Conservation (phyloP, 495 filamentous ascomycete species). For the Penicillium ucsense region DNA sequence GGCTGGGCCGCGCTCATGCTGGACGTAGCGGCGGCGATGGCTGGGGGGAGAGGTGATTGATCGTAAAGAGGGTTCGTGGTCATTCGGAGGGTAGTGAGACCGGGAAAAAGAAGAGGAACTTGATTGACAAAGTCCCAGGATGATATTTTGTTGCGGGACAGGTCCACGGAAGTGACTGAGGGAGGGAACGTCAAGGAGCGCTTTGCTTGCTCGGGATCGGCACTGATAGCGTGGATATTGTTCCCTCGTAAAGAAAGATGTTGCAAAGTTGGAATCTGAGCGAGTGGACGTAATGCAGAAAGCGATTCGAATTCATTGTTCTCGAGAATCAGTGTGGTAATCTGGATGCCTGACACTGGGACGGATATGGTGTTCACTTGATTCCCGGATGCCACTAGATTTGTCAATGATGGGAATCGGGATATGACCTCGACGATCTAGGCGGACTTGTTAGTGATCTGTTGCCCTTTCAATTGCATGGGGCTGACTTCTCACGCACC, state of each 20-base stretch:
- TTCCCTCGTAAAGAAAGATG: conserved; percentile 38
- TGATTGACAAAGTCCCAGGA: conserved; percentile 62
- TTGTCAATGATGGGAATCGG: conserved; percentile 51
- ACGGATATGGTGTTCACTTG: conserved; percentile 25
- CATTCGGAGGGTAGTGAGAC: conserved; percentile 56
- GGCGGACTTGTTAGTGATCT: conserved; percentile 1
- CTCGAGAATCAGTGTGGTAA: conserved; percentile 60
- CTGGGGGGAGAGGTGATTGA: conserved; percentile 35
- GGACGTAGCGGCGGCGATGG: conserved; percentile 18
- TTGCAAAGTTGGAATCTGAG: conserved; percentile 48
- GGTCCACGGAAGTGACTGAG: conserved; percentile 53
- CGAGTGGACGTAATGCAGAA: conserved; percentile 45
- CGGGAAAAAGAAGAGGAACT: conserved; percentile 56
- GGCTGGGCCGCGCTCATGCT: conserved; percentile 17
- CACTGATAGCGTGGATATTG: conserved; percentile 23
- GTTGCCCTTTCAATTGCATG: not conserved
- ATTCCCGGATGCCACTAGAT: conserved; percentile 50
- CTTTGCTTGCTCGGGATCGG: conserved; percentile 9
- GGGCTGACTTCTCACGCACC: conserved; percentile 26
- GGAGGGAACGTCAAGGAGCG: conserved; percentile 29
- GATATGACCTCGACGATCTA: conserved; percentile 30
- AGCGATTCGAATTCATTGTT: conserved; percentile 62
- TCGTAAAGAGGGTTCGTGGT: conserved; percentile 77
- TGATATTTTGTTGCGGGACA: conserved; percentile 69
- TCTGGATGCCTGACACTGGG: conserved; percentile 28